These are phyloP conservation scores for Sapria himalayana DNA, from an alignment of 345 rosid genomes.

Conservation along the genomic window DNA sequence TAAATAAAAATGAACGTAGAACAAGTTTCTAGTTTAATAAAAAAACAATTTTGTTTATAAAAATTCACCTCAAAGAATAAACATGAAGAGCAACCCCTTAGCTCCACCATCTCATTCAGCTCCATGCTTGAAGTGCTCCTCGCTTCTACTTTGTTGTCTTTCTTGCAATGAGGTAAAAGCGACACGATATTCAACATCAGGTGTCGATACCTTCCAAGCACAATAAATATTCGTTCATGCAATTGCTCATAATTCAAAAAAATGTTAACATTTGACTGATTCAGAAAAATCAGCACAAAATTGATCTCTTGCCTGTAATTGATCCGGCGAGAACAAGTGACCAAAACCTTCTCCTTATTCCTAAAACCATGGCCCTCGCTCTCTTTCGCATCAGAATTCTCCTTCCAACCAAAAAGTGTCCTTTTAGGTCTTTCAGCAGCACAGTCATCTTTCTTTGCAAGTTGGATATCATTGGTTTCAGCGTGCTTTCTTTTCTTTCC, in stretches of 20 bases:
- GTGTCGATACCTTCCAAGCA: constrained; percentile 53
- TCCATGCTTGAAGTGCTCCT: constrained; percentile 56
- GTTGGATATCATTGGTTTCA: constrained; percentile 26
- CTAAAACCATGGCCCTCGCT: constrained; percentile 25
- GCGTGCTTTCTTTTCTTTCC: constrained; percentile 65
- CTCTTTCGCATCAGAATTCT: constrained; percentile 19
- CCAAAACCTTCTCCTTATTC: constrained; percentile 87
- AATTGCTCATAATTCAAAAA: neutral
- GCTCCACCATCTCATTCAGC: constrained; percentile 77
- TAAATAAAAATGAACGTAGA: too few relatives aligned
- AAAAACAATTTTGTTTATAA: too few relatives aligned
- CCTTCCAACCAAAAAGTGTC: constrained; percentile 76
- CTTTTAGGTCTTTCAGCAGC: constrained; percentile 49
- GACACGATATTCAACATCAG: constrained; percentile 90
- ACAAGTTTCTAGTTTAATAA: too few relatives aligned
- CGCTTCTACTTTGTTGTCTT: constrained; percentile 80
- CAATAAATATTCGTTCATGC: neutral
- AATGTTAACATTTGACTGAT: neutral
- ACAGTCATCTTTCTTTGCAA: constrained; percentile 26
- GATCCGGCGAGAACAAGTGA: constrained; percentile 85
- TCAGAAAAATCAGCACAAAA: constrained; percentile 1
- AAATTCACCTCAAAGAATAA: constrained; percentile 68
- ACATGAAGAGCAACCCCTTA: constrained; percentile 64
- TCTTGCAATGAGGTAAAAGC: constrained; percentile 83
- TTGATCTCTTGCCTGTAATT: constrained; percentile 44